Evolutionary conservation across 2,329 filamentous ascomycete species (phyloP).

Genomic region (Aspergillus hiratsukae): DNA sequence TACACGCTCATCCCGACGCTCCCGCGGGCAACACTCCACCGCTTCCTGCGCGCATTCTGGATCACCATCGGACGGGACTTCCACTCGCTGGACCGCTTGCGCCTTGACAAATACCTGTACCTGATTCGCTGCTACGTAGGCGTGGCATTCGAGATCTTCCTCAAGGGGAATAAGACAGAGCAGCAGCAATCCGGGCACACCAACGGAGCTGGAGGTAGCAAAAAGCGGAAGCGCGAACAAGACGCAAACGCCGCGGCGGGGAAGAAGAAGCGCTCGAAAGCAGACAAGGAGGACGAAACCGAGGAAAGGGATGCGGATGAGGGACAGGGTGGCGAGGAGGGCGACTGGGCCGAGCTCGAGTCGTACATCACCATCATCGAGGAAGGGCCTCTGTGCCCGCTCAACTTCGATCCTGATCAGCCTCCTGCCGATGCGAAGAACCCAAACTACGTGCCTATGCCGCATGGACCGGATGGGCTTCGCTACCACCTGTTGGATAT

Average conservation of each 20-base stretch:
- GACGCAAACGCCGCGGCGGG: constrained; percentile 9
- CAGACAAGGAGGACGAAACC: constrained; percentile 15
- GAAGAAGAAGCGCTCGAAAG: constrained; percentile 22
- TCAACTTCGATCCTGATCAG: constrained; percentile 37
- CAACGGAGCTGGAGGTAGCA: background rate
- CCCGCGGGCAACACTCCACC: constrained; percentile 42
- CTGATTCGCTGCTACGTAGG: constrained; percentile 74
- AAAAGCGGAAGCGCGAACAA: background rate
- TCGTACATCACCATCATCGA: constrained; percentile 38
- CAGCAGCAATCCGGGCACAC: background rate
- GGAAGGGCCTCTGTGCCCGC: constrained; percentile 36
- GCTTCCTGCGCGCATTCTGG: constrained; percentile 64
- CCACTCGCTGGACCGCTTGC: constrained; percentile 65
- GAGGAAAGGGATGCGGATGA: constrained; percentile 17
- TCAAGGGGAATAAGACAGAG: constrained; percentile 24
- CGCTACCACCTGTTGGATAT: constrained; percentile 84
- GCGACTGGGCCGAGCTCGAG: constrained; percentile 31
- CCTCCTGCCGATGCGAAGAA: constrained; percentile 21
- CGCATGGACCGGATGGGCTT: constrained; percentile 73
- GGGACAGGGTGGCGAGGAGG: constrained; percentile 13
- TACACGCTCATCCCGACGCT: constrained; percentile 59
- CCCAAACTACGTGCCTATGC: constrained; percentile 29
- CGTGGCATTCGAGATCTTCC: constrained; percentile 55
- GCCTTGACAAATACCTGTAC: constrained; percentile 90
- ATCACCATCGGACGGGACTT: constrained; percentile 65